Percentiles rank a stretch among this genome's conserved stretches.
Evolutionary conservation across 2,329 filamentous ascomycete genomes (phyloP).

Genomic region (Talaromyces amestolkiae): DNA sequence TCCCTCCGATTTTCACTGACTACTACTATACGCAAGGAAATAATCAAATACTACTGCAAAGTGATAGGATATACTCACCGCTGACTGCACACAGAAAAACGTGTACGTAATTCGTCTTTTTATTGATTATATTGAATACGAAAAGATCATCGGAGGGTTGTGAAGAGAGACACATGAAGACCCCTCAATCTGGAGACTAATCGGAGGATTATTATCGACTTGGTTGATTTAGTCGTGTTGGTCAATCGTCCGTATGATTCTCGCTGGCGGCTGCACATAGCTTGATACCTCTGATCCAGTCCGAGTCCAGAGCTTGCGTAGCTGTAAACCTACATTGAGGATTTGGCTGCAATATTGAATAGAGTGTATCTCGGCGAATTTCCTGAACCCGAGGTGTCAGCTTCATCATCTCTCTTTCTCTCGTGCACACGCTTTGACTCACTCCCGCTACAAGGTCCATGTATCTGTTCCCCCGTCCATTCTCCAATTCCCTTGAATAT

Average conservation of each 20-base stretch:
- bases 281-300: slow-evolving; percentile 26
- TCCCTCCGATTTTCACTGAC: not conserved
- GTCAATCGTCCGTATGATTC: not conserved
- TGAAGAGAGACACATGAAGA: not conserved
- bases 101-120: not conserved
- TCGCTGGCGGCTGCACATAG: slow-evolving; percentile 3
- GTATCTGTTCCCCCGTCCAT: slow-evolving; percentile 24
- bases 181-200: not conserved
- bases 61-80: not conserved
- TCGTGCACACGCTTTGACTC: not conserved
- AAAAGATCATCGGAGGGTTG: not conserved
- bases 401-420: not conserved
- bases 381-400: slow-evolving; percentile 2
- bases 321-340: slow-evolving; percentile 26
- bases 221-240: not conserved
- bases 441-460: not conserved
- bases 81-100: not conserved
- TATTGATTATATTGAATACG: not conserved
- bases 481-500: slow-evolving; percentile 30
- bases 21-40: not conserved
- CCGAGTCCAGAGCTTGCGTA: slow-evolving; percentile 25
- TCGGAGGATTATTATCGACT: not conserved
- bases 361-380: slow-evolving; percentile 29
- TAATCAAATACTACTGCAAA: not conserved
- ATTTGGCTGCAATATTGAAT: slow-evolving; percentile 32